phyloP scores from a whole-genome alignment of 352 stramenopile genomes.

The Plasmopara muralis region DNA sequence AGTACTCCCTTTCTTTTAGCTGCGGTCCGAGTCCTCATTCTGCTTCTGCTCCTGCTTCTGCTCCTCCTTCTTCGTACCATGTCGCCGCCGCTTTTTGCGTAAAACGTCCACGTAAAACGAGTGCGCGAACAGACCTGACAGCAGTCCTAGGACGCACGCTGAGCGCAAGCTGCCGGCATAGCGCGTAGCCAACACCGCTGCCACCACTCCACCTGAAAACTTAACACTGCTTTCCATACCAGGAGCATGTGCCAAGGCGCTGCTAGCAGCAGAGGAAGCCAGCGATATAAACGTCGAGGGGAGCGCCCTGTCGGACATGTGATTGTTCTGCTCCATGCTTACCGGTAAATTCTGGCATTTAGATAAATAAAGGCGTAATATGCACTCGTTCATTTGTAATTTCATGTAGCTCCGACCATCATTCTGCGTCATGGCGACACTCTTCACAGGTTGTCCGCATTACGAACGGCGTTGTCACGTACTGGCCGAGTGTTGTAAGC shows the following conservation, averaged over 20 bases:
- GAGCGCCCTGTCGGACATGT: conserved; percentile 15
- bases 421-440: not conserved
- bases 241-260: conserved; percentile 20
- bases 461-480: conserved; percentile 63
- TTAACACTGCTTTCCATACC: conserved; percentile 52
- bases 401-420: not conserved
- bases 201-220: conserved; percentile 48
- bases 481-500: conserved; percentile 59
- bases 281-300: conserved; percentile 17
- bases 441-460: conserved; percentile 31
- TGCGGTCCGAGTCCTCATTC: not conserved
- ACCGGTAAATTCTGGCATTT: not conserved
- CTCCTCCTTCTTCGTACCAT: conserved; percentile 13
- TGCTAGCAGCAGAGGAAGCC: conserved; percentile 8
- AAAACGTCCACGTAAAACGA: conserved; percentile 69
- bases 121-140: conserved; percentile 62
- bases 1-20: no score
- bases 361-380: not conserved
- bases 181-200: conserved; percentile 48
- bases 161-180: conserved; percentile 57
- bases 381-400: no score
- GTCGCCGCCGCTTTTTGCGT: conserved; percentile 27
- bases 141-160: conserved; percentile 46
- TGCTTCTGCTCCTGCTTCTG: conserved; percentile 1
- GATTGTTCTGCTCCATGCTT: conserved; percentile 15